Evolutionary conservation across 805 yeast species (phyloP), one percentile per base, ranked within the genome.

Genomic region (Kuraishia cidri): DNA sequence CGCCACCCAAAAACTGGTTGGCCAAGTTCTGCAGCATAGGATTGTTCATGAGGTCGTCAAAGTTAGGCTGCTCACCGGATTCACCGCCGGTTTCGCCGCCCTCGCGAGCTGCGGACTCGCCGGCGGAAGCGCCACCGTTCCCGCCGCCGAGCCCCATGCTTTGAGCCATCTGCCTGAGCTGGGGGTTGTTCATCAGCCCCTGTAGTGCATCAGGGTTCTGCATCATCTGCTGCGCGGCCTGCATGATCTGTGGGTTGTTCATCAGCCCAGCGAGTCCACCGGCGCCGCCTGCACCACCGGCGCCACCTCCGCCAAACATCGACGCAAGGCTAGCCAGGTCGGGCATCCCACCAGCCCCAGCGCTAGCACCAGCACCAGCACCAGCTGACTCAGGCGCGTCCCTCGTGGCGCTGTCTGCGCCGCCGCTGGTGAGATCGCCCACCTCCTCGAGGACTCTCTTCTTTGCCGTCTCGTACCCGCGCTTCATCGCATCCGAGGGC

Each of bases 381-480:
- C 52, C 42, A 17, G 58, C 41, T 27, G 53, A 28, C 24, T 55
- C 36, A 7, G 41, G 39, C 11, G 44, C 26, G 10, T 47, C 50
- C n/a, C 52, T 37, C 5, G 49, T 28, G 12, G 41, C 35, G 8
- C 43, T 21, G 13, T 45, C 24, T 17, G 37, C 13, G 14, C 37
- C 15, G 3, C 35, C 30, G 7, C 19, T n/a, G 13, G 44, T 21
- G 5, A 36, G 47, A n/a, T 49, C 59, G 35, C 68, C 75, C 42
- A 79, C 60, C 35, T 85, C 83, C 50, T 80, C 88, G 47, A 82
- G 86, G 25, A 83, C 85, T 54, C 88, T 79, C 58, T 73, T 74
- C 64, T 85, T 84, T 16, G 97, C 97, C 23, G 95, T 84, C 56
- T 90, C 96, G 54, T 76, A 87, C 34, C 96, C 98, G 52, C 79